Conservation (phyloP, 129 eudicot genomes). For the Lonicera japonica region DNA sequence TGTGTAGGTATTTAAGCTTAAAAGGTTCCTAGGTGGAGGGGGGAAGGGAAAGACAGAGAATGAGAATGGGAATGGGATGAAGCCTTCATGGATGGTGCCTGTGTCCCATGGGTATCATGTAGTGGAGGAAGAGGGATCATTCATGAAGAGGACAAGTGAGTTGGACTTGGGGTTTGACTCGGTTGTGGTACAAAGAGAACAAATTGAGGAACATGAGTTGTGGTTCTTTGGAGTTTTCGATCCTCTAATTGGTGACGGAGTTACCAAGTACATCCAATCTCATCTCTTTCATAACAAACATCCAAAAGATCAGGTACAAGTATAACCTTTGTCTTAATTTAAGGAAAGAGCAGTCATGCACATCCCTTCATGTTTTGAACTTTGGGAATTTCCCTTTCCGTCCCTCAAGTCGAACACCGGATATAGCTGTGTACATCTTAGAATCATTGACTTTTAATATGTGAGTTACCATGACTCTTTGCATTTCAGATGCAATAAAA, state of each 20-base stretch:
- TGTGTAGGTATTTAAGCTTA: conserved; percentile 23
- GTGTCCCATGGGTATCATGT: conserved; percentile 42
- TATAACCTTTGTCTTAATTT: no score
- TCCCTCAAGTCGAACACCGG: no score
- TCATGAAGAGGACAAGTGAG: background rate
- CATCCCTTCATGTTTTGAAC: no score
- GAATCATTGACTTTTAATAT: no score
- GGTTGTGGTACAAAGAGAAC: conserved; percentile 41
- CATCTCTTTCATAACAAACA: conserved; percentile 26
- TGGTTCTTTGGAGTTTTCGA: conserved; percentile 47
- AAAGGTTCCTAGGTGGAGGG: conserved; percentile 14
- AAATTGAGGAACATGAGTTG: conserved; percentile 26
- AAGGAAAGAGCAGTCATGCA: no score
- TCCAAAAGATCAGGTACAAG: conserved; percentile 29
- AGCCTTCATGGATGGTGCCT: conserved; percentile 37
- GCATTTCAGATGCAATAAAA: no score
- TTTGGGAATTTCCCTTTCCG: no score
- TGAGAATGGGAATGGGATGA: conserved; percentile 11
- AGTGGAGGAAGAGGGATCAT: conserved; percentile 18
- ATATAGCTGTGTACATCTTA: no score
- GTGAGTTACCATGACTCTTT: no score
- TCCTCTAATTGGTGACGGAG: conserved; percentile 17
- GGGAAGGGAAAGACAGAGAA: conserved; percentile 3
- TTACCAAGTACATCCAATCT: conserved; percentile 35
- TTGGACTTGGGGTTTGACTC: conserved; percentile 17